Conservation (phyloP, 1,139 yeast species). For the Meyerozyma athensensis region DNA sequence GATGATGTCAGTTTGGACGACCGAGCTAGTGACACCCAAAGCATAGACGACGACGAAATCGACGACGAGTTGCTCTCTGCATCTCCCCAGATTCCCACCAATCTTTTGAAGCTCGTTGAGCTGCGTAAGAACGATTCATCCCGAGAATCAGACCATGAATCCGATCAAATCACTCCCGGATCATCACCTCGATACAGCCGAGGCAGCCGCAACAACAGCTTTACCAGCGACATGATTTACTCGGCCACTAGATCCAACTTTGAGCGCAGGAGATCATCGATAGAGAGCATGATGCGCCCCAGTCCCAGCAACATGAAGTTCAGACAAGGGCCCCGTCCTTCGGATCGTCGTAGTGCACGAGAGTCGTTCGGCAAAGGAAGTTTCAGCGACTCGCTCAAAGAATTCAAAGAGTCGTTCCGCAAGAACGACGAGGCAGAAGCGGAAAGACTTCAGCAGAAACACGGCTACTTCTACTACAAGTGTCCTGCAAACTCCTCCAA, state of each 20-base stretch:
- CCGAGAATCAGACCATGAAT: constrained; percentile 13
- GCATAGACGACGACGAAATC: constrained; percentile 40
- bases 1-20: constrained; percentile 9
- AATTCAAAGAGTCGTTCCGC: constrained; percentile 5
- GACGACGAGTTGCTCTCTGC: constrained; percentile 54
- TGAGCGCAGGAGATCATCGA: constrained; percentile 33
- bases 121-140: constrained; percentile 37
- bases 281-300: constrained; percentile 24
- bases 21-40: constrained; percentile 12
- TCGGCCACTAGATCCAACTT: constrained; percentile 17
- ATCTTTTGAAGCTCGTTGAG: constrained; percentile 52
- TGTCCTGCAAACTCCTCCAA: constrained; percentile 26
- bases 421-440: constrained; percentile 11
- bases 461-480: constrained; percentile 36
- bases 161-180: constrained; percentile 24
- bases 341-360: not conserved
- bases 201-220: constrained; percentile 23
- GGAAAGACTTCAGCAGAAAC: constrained; percentile 19
- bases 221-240: constrained; percentile 20
- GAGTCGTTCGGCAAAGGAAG: constrained; percentile 1
- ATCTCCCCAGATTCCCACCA: constrained; percentile 66
- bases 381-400: constrained; percentile 4
- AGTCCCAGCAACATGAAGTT: not conserved
- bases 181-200: constrained; percentile 27
- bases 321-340: not conserved